Evolutionary conservation across 2,329 filamentous ascomycete species (phyloP), one percentile per base, ranked within the genome.

Genomic region (Plenodomus biglobosus): DNA sequence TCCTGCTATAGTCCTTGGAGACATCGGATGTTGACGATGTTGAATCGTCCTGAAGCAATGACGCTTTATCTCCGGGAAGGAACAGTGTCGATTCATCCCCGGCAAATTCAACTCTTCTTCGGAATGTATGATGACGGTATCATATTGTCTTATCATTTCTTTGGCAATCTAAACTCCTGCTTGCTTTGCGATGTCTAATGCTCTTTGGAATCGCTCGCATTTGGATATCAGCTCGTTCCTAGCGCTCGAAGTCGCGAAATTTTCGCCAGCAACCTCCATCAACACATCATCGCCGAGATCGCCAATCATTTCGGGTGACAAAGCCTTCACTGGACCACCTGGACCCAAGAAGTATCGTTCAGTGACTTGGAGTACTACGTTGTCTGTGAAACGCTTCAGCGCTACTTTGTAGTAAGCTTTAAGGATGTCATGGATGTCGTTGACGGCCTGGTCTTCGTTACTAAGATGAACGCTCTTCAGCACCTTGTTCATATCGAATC

Each of bases 371-470:
- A 80, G 77, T 58, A 76, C 83, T 1, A 89, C 67, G 4, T 76
- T 79, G 57, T 89, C 85, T 1, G 85, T 76, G 48, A 88, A 86
- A 0, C 84, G 78, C 57, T 80, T 80, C 13, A 73, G 74, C 0
- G 83, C 76, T 1, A 86, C 79, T 19, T 80, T 76, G 71, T 88
- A 88, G 66, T 85, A 88, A 1, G 78, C 75, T 21, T 75, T 65
- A 0, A 88, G 72, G 1, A 81, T 79, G 49, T 87, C 80, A 46
- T 86, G 81, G 3, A 88, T 78, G 8, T 84, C 76, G 27, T 79
- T 72, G 2, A 75, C 59, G 0, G 70, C 68, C 30, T 54, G 47
- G 6, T 54, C 38, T 17, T 51, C 44, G 20, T 54, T 54, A 41
- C 48, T 48, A 16, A 46, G 46, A 47, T 52, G 48, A 17, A 47